Conservation (phyloP, 805 yeast genomes). For the Zygotorulaspora danielsina region DNA sequence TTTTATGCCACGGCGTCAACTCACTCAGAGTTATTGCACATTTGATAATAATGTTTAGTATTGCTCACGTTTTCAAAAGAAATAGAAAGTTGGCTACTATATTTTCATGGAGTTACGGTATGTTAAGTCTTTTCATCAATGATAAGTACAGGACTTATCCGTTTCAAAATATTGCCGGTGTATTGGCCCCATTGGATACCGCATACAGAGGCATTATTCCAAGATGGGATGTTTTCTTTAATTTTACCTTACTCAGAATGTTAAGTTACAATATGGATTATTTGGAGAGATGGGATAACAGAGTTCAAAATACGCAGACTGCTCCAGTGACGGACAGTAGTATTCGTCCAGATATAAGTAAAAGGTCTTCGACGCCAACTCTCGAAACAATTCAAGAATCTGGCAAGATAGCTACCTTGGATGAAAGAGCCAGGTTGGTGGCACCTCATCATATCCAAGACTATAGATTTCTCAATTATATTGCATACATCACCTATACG, state of each 20-base stretch:
- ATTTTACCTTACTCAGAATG: slow-evolving; percentile 80
- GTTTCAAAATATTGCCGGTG: slow-evolving; percentile 41
- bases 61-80: slow-evolving; percentile 24
- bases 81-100: slow-evolving; percentile 39
- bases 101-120: slow-evolving; percentile 72
- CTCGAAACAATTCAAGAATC: slow-evolving; percentile 15
- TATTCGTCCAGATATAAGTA: slow-evolving; percentile 22
- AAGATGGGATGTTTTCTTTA: slow-evolving; percentile 95
- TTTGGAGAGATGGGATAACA: slow-evolving; percentile 39
- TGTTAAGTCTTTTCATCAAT: slow-evolving; percentile 73
- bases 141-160: slow-evolving; percentile 57
- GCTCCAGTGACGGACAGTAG: slow-evolving; percentile 1
- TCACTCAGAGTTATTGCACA: slow-evolving; percentile 57
- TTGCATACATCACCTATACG: slow-evolving; percentile 75
- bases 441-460: slow-evolving; percentile 58
- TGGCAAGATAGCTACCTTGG: slow-evolving; percentile 26
- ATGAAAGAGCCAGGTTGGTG: slow-evolving; percentile 61
- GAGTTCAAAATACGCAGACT: neutral
- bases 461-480: slow-evolving; percentile 60
- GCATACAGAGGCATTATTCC: slow-evolving; percentile 70
- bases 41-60: slow-evolving; percentile 46
- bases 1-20: slow-evolving; percentile 79
- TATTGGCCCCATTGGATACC: slow-evolving; percentile 52
- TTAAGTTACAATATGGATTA: slow-evolving; percentile 81
- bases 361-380: slow-evolving; percentile 16